Percentiles rank a stretch among this genome's conserved stretches.
Conservation (phyloP, 2,329 filamentous ascomycete genomes). For the Pseudohalonectria lignicola region DNA sequence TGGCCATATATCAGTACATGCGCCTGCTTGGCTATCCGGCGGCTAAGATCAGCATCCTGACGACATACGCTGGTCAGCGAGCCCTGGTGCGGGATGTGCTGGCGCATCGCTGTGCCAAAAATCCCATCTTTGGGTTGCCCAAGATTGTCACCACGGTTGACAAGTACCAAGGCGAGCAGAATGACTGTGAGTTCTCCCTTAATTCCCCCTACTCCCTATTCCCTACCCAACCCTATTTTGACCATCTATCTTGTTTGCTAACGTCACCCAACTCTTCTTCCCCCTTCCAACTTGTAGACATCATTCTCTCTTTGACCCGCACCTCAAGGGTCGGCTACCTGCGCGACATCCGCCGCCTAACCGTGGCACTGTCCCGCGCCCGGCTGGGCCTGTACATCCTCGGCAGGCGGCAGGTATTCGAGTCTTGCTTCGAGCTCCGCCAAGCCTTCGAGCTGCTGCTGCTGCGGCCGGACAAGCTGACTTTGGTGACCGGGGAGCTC, state of each 20-base stretch:
- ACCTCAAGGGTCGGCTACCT: conserved; percentile 87
- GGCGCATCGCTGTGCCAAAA: conserved; percentile 69
- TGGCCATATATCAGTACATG: conserved; percentile 96
- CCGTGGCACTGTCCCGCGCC: conserved; percentile 86
- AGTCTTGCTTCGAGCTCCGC: conserved; percentile 76
- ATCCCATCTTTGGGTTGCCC: conserved; percentile 78
- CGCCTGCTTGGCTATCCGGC: conserved; percentile 86
- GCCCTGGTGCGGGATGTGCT: conserved; percentile 84
- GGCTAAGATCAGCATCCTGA: conserved; percentile 72
- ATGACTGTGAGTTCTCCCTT: conserved; percentile 80
- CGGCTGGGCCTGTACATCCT: conserved; percentile 87
- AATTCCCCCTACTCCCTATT: no score
- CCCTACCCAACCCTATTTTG: not conserved
- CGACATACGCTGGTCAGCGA: conserved; percentile 86
- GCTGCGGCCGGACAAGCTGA: conserved; percentile 67
- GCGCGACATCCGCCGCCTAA: conserved; percentile 84
- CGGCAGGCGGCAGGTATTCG: conserved; percentile 79
- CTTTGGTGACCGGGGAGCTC: conserved; percentile 76
- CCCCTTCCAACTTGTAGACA: no score
- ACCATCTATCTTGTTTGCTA: not conserved
- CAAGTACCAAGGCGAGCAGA: conserved; percentile 98
- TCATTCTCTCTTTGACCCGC: conserved; percentile 86
- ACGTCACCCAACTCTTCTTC: conserved; percentile 2
- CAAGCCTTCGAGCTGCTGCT: conserved; percentile 76
- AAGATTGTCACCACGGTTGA: conserved; percentile 90